Evolutionary conservation across 768 basidiomycete genomes (phyloP).

Genomic region (Leccinum longicurvipes): DNA sequence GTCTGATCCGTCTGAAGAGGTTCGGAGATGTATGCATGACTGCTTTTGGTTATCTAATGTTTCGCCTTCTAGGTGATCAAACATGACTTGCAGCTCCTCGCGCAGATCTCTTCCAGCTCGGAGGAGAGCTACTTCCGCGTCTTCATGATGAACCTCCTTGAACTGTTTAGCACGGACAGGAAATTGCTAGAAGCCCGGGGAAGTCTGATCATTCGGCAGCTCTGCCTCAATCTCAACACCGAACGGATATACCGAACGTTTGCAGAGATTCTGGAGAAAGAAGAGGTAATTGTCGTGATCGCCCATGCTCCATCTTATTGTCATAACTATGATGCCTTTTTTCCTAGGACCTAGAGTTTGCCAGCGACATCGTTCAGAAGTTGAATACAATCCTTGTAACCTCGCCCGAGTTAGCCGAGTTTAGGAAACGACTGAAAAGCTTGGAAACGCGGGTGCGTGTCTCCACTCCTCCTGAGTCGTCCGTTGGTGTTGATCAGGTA

Average conservation of each 20-base stretch:
- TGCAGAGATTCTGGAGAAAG: conserved; percentile 96
- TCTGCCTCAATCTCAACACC: conserved; percentile 91
- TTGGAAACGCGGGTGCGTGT: conserved; percentile 81
- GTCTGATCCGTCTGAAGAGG: conserved; percentile 96
- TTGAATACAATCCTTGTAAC: conserved; percentile 95
- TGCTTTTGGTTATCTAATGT: conserved; percentile 1
- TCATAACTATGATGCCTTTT: background rate
- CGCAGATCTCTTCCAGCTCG: conserved; percentile 94
- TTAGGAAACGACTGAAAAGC: conserved; percentile 88
- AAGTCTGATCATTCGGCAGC: conserved; percentile 91
- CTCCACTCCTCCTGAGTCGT: background rate
- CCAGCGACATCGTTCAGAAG: conserved; percentile 96
- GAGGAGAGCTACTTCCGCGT: conserved; percentile 94
- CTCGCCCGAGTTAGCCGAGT: conserved; percentile 92
- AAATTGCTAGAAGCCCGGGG: conserved; percentile 87
- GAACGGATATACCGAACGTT: conserved; percentile 95
- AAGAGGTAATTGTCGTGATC: conserved; percentile 64
- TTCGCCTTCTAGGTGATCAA: conserved; percentile 73
- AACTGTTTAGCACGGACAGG: conserved; percentile 93
- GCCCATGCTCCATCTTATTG: background rate
- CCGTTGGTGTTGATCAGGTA: conserved; percentile 1
- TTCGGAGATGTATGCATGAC: conserved; percentile 25
- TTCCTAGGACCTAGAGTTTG: conserved; percentile 92
- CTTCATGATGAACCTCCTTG: conserved; percentile 93
- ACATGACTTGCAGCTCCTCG: conserved; percentile 90